Base-by-base conservation (phyloP, 176 grass and related monocot genomes). In the Carex littledalei region DNA sequence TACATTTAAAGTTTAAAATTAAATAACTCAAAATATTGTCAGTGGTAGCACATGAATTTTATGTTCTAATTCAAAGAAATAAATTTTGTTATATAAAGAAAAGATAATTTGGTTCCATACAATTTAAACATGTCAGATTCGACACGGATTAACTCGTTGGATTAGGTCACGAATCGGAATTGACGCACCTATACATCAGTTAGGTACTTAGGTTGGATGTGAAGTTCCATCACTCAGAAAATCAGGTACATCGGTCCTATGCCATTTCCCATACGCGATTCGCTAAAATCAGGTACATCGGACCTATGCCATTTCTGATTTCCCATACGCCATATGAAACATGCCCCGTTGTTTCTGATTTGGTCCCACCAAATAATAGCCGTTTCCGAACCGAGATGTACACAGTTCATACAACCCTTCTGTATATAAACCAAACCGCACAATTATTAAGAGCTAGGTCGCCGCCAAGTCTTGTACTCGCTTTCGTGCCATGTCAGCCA, bases 361-460 rank as follows among this genome's bases (percentile, higher is more conserved):
- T 21, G 72, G 21, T 20, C 72, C 72, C 72, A 50, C 43, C 9
- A 26, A 53, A 76, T 13, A 52, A 53, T 53, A 53, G 45, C 45
- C 45, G 17, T 49, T 52, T 26, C 1, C 17, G 14, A 39, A 37
- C 12, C 34, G 67, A 71, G 16, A 39, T 8, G 70, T 26, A 76
- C 2, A 13, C 18, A 21, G 39, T 72, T 22, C 69, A 73, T 73
- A 49, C 39, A 47, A 45, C 67, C 37, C 11, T 9, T 47, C 69
- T 45, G 69, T 45, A 49, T 9, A 73, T 7, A 45, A 31, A 77
- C 73, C 73, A 15, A 77, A 55, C 47, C 67, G 22, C 49, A 31
- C 73, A 55, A 77, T 77, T 29, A 77, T 78, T 78, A 78, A 78
- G 14, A 53, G 74, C 50, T 0, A 71, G 50, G 74, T 78, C 74